Percentiles rank a stretch among this genome's conserved stretches.
phyloP scores from a whole-genome alignment of 2,329 filamentous ascomycete genomes.

The Aspergillus japonicus region DNA sequence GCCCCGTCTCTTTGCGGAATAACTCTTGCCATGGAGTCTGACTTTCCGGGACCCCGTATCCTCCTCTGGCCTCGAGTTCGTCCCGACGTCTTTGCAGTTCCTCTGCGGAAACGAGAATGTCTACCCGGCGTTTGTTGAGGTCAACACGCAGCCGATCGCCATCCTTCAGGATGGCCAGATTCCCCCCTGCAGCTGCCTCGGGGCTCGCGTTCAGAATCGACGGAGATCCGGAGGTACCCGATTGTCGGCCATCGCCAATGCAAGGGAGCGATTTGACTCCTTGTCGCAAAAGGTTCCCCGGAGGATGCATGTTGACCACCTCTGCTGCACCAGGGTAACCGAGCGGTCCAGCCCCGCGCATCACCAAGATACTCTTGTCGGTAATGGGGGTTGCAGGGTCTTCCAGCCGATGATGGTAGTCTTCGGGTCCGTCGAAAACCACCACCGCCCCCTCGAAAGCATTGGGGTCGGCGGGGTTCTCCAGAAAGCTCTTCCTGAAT shows the following conservation, averaged over 20 bases:
- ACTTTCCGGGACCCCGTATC: conserved; percentile 42
- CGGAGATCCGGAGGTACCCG: conserved; percentile 55
- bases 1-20: conserved; percentile 48
- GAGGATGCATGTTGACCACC: conserved; percentile 55
- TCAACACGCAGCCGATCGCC: conserved; percentile 54
- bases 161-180: conserved; percentile 51
- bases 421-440: conserved; percentile 54
- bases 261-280: conserved; percentile 51
- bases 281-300: conserved; percentile 45
- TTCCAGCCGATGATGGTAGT: conserved; percentile 48
- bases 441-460: conserved; percentile 50
- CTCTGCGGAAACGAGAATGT: conserved; percentile 46
- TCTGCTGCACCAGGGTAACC: conserved; percentile 54
- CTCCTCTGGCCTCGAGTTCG: conserved; percentile 39
- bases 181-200: conserved; percentile 56
- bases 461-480: conserved; percentile 47
- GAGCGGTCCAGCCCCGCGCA: conserved; percentile 51
- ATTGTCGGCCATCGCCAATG: conserved; percentile 57
- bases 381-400: conserved; percentile 40
- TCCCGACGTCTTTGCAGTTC: conserved; percentile 44
- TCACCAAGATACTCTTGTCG: conserved; percentile 47
- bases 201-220: conserved; percentile 58
- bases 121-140: conserved; percentile 49
- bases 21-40: conserved; percentile 55
- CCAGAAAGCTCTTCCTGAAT: conserved; percentile 48